Percentiles rank a stretch among this genome's conserved stretches.
These are phyloP conservation scores for Rhododendron simsii DNA, from an alignment of 148 eudicot species.

Conservation along the genomic window DNA sequence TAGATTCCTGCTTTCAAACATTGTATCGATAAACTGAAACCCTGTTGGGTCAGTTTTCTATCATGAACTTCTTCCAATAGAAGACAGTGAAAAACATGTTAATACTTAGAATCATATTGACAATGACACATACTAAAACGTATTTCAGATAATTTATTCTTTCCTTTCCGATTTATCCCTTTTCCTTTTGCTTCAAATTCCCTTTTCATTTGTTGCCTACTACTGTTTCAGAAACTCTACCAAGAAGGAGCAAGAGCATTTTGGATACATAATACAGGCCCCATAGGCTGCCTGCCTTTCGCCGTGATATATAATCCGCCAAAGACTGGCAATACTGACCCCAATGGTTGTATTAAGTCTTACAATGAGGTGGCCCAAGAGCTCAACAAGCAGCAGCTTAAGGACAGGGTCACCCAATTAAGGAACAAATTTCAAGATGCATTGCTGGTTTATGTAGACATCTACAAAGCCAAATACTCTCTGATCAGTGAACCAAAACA, in stretches of 20 bases:
- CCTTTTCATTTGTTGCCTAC: not conserved
- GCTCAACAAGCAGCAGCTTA: constrained; percentile 19
- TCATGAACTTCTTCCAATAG: not conserved
- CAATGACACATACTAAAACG: not conserved
- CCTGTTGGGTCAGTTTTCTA: not conserved
- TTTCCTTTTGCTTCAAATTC: not conserved
- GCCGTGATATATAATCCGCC: constrained; percentile 16
- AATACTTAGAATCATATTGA: not conserved
- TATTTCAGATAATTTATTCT: not conserved
- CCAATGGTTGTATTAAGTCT: constrained; percentile 3
- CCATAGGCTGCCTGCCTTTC: constrained; percentile 37
- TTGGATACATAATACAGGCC: constrained; percentile 43
- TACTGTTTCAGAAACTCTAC: constrained; percentile 24
- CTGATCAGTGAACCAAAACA: constrained; percentile 14
- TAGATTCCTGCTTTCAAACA: not conserved
- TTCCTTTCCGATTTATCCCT: not conserved
- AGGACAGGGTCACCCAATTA: constrained; percentile 8
- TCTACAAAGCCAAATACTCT: constrained; percentile 14
- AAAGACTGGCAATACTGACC: constrained; percentile 14
- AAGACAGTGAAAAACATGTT: not conserved
- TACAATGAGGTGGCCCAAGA: constrained; percentile 18
- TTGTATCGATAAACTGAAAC: not conserved
- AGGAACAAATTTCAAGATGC: constrained; percentile 11
- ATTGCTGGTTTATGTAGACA: constrained; percentile 11
- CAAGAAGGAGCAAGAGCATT: constrained; percentile 22